These are phyloP conservation scores for Leishmania amazonensis DNA, from an alignment of 208 protist species.

Conservation along the genomic window DNA sequence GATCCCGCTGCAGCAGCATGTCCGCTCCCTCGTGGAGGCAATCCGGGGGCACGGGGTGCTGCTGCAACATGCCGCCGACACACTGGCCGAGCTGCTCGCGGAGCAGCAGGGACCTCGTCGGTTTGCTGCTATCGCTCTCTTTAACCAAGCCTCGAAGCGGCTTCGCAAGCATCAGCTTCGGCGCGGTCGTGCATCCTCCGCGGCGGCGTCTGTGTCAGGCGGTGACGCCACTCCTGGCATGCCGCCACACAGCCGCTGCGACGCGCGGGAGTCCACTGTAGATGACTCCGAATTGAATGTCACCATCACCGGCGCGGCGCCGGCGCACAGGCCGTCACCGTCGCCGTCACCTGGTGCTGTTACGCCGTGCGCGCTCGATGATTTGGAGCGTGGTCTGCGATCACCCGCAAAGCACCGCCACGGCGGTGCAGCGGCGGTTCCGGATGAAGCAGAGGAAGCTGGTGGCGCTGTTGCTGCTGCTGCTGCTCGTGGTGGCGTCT, in stretches of 20 bases:
- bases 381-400: constrained; percentile 22
- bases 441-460: background rate
- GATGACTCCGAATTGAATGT: constrained; percentile 40
- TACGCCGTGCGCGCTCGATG: constrained; percentile 15
- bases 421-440: background rate
- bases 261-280: constrained; percentile 1
- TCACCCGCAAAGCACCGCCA: background rate
- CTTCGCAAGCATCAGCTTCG: constrained; percentile 43
- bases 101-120: constrained; percentile 46
- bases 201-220: background rate
- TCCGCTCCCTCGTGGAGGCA: constrained; percentile 44
- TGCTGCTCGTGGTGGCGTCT: background rate
- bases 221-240: background rate
- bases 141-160: constrained; percentile 42
- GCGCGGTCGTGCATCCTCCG: background rate
- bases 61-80: constrained; percentile 52
- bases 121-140: constrained; percentile 47
- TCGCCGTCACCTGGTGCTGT: background rate
- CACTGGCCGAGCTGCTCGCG: constrained; percentile 40
- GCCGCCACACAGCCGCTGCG: background rate
- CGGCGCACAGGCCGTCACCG: background rate
- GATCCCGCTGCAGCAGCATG: constrained; percentile 46
- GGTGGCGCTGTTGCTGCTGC: background rate
- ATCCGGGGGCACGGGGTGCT: constrained; percentile 44
- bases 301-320: constrained; percentile 40